Conservation (phyloP, 345 rosid species). For the Odontarrhena argentea region DNA sequence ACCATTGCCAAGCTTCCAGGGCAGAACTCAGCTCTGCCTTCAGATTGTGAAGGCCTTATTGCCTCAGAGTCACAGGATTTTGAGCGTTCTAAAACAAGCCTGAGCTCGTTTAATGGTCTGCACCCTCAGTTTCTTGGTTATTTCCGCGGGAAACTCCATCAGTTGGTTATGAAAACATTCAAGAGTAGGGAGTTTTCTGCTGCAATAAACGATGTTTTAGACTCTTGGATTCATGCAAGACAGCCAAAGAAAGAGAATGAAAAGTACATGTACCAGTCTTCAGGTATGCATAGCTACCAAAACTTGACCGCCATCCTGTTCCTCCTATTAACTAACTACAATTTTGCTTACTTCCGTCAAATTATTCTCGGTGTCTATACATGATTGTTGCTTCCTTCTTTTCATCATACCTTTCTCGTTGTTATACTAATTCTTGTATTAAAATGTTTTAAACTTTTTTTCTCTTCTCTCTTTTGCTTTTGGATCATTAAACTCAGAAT, state of each 20-base stretch:
- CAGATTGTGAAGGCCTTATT: slow-evolving; percentile 47
- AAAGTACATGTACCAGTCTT: slow-evolving; percentile 69
- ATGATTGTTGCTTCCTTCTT: slow-evolving; percentile 24
- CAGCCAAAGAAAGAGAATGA: slow-evolving; percentile 92
- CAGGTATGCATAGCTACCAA: slow-evolving; percentile 56
- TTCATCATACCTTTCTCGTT: slow-evolving; percentile 8
- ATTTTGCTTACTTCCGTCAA: slow-evolving; percentile 21
- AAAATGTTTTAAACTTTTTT: slow-evolving; percentile 28
- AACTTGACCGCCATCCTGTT: background rate
- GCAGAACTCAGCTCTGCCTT: slow-evolving; percentile 43
- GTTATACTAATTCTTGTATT: slow-evolving; percentile 12
- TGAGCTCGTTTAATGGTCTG: slow-evolving; percentile 57
- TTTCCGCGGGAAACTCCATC: slow-evolving; percentile 91
- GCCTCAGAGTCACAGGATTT: slow-evolving; percentile 41
- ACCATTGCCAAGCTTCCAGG: slow-evolving; percentile 40
- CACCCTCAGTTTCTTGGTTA: slow-evolving; percentile 96
- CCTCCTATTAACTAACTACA: slow-evolving; percentile 4
- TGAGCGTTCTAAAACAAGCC: slow-evolving; percentile 37
- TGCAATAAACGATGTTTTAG: slow-evolving; percentile 93
- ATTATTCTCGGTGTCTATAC: slow-evolving; percentile 14
- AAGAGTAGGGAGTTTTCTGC: slow-evolving; percentile 96
- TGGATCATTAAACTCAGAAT: slow-evolving; percentile 50
- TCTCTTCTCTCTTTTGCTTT: slow-evolving; percentile 31
- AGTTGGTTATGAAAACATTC: slow-evolving; percentile 93
- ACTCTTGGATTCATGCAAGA: slow-evolving; percentile 91